Conservation (phyloP, 2,329 filamentous ascomycete species). For the Remersonia thermophila region DNA sequence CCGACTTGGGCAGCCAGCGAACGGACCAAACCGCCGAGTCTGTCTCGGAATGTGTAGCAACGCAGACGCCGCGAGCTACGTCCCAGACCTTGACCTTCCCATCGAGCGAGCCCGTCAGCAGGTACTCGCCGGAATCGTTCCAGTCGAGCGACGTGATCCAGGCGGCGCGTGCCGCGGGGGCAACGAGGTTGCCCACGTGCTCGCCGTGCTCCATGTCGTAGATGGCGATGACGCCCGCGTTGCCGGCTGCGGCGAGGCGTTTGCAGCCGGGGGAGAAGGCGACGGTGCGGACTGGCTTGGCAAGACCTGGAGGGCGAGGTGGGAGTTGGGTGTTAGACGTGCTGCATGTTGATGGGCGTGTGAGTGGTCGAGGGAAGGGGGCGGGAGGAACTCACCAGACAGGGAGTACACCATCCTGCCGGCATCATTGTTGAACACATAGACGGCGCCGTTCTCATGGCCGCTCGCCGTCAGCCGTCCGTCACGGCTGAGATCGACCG, state of each 20-base stretch:
- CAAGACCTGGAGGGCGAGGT: constrained; percentile 57
- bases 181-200: constrained; percentile 67
- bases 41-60: constrained; percentile 86
- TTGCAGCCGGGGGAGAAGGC: constrained; percentile 79
- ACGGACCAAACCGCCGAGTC: constrained; percentile 76
- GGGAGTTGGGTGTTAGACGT: too few species aligned
- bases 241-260: constrained; percentile 78
- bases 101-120: constrained; percentile 79
- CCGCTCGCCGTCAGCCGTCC: constrained; percentile 81
- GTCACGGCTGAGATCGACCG: constrained; percentile 68
- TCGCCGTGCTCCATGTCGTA: constrained; percentile 91
- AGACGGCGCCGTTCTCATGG: constrained; percentile 82
- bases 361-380: too few species aligned
- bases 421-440: constrained; percentile 89
- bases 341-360: too few species aligned
- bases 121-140: constrained; percentile 84
- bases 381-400: constrained; percentile 44
- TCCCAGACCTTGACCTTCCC: constrained; percentile 96
- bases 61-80: constrained; percentile 68
- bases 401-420: constrained; percentile 77
- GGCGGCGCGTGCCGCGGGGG: constrained; percentile 30
- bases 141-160: constrained; percentile 91
- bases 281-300: constrained; percentile 74
- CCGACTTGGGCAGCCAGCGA: constrained; percentile 66
- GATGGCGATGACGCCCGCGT: constrained; percentile 75